These are phyloP conservation scores for Lasiodiplodia sp. DNA, from an alignment of 2,329 filamentous ascomycete species.

Conservation along the genomic window DNA sequence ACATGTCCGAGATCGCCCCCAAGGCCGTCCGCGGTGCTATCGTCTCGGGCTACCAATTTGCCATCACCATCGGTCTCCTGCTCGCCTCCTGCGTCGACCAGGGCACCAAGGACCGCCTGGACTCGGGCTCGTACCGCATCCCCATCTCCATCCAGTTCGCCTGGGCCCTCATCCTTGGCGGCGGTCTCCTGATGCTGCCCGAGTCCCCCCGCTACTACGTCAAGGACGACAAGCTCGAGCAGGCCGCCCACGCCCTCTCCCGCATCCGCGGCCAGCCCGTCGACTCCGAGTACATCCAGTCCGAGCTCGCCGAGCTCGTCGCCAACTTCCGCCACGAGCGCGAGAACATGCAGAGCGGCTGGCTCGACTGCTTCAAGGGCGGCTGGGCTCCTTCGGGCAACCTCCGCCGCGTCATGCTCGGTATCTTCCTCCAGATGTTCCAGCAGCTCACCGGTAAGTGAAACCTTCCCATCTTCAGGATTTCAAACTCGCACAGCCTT, in stretches of 20 bases:
- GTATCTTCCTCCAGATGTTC: conserved; percentile 59
- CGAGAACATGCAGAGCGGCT: conserved; percentile 63
- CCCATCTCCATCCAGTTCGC: conserved; percentile 81
- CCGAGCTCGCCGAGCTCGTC: conserved; percentile 83
- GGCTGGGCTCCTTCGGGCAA: conserved; percentile 61
- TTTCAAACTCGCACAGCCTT: no score
- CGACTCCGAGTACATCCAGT: conserved; percentile 77
- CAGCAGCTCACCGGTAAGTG: conserved; percentile 67
- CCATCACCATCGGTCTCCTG: conserved; percentile 79
- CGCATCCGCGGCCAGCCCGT: conserved; percentile 76
- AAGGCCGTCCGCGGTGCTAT: conserved; percentile 66
- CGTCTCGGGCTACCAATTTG: conserved; percentile 85
- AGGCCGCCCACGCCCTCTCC: conserved; percentile 68
- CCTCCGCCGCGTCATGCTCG: conserved; percentile 56
- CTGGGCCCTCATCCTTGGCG: conserved; percentile 78
- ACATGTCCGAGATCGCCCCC: conserved; percentile 80
- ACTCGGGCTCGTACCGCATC: conserved; percentile 72
- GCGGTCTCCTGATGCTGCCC: conserved; percentile 77
- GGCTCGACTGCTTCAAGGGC: conserved; percentile 70
- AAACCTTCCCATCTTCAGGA: no score
- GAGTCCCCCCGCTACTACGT: conserved; percentile 88
- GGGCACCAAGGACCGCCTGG: conserved; percentile 66
- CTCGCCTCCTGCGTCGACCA: conserved; percentile 79
- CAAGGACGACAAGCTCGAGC: conserved; percentile 74
- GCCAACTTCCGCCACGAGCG: conserved; percentile 70